Conservation (phyloP, 768 basidiomycete genomes). For the Fistulinella prunicolor region DNA sequence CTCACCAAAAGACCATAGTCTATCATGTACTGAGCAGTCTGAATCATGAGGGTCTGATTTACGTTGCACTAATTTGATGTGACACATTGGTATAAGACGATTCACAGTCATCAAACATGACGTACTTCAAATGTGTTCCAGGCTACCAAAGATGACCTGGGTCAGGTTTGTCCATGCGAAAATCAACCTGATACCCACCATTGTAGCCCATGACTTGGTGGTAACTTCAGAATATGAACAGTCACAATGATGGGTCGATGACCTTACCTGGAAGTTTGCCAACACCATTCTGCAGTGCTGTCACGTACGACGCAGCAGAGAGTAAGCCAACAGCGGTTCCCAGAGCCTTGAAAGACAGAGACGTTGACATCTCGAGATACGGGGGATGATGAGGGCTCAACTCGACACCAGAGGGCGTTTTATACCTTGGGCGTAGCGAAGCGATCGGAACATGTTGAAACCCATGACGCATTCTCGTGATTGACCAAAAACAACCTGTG, state of each 20-base stretch:
- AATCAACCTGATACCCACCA: conserved; percentile 15
- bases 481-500: not conserved
- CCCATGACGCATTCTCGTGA: conserved; percentile 4
- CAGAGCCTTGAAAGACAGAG: conserved; percentile 5
- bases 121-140: conserved; percentile 64
- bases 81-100: not conserved
- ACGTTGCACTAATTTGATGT: conserved; percentile 48
- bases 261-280: conserved; percentile 31
- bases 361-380: conserved; percentile 8
- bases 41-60: conserved; percentile 47
- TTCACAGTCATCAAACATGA: not conserved
- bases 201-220: conserved; percentile 32
- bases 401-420: conserved; percentile 11
- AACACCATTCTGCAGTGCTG: conserved; percentile 29
- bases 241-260: not conserved
- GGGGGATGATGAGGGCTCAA: not conserved
- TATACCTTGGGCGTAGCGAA: conserved; percentile 2
- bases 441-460: not conserved
- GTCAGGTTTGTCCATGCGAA: conserved; percentile 2
- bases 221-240: conserved; percentile 3
- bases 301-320: conserved; percentile 7
- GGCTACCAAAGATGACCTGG: conserved; percentile 34
- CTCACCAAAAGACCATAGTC: conserved; percentile 48
- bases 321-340: conserved; percentile 11
- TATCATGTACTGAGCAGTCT: conserved; percentile 51